phyloP scores from a whole-genome alignment of 2,329 filamentous ascomycete species.

The Pseudogymnoascus sp. region DNA sequence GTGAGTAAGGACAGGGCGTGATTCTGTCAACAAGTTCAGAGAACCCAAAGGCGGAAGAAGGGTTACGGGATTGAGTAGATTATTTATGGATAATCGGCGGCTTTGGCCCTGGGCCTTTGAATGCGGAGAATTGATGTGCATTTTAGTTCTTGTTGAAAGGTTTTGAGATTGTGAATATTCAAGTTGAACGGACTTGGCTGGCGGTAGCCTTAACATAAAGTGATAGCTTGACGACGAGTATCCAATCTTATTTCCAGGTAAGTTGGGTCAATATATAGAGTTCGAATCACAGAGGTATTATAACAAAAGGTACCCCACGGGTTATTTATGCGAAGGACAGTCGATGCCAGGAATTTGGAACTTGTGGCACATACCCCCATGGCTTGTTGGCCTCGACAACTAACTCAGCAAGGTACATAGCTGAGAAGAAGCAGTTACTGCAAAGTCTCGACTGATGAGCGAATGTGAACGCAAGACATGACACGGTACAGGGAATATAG shows the following conservation, averaged over 20 bases:
- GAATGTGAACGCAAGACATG: neutral
- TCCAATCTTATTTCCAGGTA: neutral
- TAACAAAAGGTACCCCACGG: neutral
- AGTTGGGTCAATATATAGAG: neutral
- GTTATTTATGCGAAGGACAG: neutral
- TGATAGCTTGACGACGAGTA: neutral
- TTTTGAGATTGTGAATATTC: neutral
- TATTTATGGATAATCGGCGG: neutral
- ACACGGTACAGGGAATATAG: neutral
- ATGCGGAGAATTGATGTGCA: neutral
- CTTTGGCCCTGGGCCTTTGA: neutral
- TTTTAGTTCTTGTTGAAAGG: neutral
- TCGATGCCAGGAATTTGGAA: neutral
- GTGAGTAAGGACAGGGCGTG: neutral
- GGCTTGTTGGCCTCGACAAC: neutral
- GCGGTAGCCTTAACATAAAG: neutral
- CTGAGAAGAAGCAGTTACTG: neutral
- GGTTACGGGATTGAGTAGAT: too few species aligned
- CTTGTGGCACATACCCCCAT: neutral
- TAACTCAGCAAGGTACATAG: neutral
- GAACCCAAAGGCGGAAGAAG: neutral
- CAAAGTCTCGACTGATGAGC: neutral
- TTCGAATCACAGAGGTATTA: neutral
- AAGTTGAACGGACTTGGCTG: neutral
- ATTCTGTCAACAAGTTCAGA: neutral